Evolutionary conservation across 2,329 filamentous ascomycete species (phyloP).

Genomic region (Stagonosporopsis vannaccii): DNA sequence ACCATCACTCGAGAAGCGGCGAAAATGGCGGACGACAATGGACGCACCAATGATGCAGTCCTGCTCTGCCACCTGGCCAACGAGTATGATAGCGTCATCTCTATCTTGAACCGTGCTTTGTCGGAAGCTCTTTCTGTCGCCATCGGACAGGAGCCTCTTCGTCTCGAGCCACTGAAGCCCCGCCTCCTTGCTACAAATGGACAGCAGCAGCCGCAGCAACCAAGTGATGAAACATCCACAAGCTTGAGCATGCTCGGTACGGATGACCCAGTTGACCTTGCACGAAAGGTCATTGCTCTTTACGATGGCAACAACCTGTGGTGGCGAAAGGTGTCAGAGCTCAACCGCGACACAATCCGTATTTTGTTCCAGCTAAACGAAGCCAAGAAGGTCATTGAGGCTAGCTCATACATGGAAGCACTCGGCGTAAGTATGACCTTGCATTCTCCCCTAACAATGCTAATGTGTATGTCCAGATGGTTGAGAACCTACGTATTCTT

Average conservation of each 20-base stretch:
- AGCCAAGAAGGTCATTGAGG: constrained; percentile 66
- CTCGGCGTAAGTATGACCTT: constrained; percentile 65
- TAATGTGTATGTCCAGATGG: constrained; percentile 62
- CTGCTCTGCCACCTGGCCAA: constrained; percentile 92
- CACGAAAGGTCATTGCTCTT: constrained; percentile 67
- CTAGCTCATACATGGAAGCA: constrained; percentile 65
- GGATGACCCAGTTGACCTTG: constrained; percentile 70
- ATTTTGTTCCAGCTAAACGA: constrained; percentile 67
- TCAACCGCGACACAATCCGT: constrained; percentile 65
- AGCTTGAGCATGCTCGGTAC: constrained; percentile 71
- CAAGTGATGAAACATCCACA: constrained; percentile 42
- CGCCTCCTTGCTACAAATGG: constrained; percentile 53
- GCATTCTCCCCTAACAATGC: constrained; percentile 5
- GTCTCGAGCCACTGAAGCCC: constrained; percentile 81
- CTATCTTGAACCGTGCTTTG: constrained; percentile 86
- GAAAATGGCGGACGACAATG: constrained; percentile 91
- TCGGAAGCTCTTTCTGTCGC: constrained; percentile 89
- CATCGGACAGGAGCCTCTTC: constrained; percentile 80
- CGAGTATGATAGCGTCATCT: constrained; percentile 93
- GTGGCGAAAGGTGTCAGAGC: constrained; percentile 64
- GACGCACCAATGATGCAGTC: constrained; percentile 90
- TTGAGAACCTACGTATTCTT: constrained; percentile 77
- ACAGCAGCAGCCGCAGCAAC: constrained; percentile 41
- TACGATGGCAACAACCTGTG: constrained; percentile 69
- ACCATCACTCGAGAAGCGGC: constrained; percentile 94